phyloP scores from a whole-genome alignment of 768 basidiomycete genomes.

The Mycena floridula region DNA sequence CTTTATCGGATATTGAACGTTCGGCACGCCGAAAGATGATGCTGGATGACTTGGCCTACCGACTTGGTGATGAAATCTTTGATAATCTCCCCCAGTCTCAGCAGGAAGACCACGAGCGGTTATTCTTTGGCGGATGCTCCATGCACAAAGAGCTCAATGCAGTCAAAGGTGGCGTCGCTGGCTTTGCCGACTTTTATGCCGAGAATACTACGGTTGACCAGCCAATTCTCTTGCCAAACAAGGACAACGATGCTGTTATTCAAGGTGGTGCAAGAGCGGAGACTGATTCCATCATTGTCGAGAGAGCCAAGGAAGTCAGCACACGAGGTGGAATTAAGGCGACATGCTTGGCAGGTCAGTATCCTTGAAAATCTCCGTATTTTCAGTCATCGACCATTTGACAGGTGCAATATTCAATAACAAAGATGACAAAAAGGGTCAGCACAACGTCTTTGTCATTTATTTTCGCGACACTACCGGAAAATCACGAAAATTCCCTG shows the following conservation, averaged over 20 bases:
- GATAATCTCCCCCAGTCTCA: conserved; percentile 6
- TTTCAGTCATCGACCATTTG: no score
- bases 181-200: conserved; percentile 2
- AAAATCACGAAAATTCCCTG: conserved; percentile 19
- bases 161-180: conserved; percentile 9
- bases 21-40: neutral
- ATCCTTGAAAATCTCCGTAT: no score
- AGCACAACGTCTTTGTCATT: conserved; percentile 11
- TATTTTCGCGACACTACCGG: conserved; percentile 18
- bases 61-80: conserved; percentile 7
- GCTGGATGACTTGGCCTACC: neutral
- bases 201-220: neutral
- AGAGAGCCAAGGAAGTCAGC: neutral
- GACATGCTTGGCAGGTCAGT: conserved; percentile 2
- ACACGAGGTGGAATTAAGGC: conserved; percentile 5
- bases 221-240: conserved; percentile 4
- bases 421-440: conserved; percentile 19
- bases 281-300: neutral
- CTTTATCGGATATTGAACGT: neutral
- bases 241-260: conserved; percentile 10
- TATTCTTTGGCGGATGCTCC: conserved; percentile 15
- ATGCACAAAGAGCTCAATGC: conserved; percentile 21
- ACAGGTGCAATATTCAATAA: conserved; percentile 14
- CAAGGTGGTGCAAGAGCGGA: neutral
- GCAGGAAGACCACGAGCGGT: conserved; percentile 5